phyloP scores from a whole-genome alignment of 257 asterid species.

The Striga asiatica region DNA sequence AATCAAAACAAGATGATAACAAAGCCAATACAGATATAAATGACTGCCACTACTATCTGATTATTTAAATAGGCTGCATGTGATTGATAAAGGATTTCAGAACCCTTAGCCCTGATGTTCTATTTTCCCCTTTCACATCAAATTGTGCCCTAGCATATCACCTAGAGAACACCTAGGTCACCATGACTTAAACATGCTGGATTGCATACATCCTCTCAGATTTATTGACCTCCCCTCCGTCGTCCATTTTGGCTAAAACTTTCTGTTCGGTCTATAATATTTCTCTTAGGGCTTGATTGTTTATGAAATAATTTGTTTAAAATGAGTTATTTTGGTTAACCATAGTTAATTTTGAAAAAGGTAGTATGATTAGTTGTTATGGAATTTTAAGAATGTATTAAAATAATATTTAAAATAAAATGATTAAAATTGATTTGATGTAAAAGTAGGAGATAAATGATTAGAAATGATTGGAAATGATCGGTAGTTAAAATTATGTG shows the following conservation, averaged over 20 bases:
- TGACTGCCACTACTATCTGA: not conserved
- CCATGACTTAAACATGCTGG: not conserved
- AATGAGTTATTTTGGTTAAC: too few relatives aligned
- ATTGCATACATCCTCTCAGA: not conserved
- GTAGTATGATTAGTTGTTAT: too few relatives aligned
- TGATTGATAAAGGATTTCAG: not conserved
- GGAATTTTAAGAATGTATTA: too few relatives aligned
- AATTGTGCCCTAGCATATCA: not conserved
- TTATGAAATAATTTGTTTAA: too few relatives aligned
- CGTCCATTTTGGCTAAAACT: not conserved
- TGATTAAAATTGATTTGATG: too few relatives aligned
- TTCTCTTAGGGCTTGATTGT: not conserved
- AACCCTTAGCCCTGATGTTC: not conserved
- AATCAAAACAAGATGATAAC: not conserved
- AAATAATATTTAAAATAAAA: too few relatives aligned
- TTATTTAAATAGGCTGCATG: not conserved
- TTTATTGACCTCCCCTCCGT: not conserved
- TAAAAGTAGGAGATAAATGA: too few relatives aligned
- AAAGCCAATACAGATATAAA: not conserved
- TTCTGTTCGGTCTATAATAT: not conserved
- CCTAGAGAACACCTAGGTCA: not conserved
- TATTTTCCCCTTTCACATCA: not conserved
- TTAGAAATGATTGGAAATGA: too few relatives aligned
- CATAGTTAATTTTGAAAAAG: too few relatives aligned
- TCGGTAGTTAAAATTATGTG: too few relatives aligned